phyloP scores from a whole-genome alignment of 169 alveolate species.

The Eimeria praecox region DNA sequence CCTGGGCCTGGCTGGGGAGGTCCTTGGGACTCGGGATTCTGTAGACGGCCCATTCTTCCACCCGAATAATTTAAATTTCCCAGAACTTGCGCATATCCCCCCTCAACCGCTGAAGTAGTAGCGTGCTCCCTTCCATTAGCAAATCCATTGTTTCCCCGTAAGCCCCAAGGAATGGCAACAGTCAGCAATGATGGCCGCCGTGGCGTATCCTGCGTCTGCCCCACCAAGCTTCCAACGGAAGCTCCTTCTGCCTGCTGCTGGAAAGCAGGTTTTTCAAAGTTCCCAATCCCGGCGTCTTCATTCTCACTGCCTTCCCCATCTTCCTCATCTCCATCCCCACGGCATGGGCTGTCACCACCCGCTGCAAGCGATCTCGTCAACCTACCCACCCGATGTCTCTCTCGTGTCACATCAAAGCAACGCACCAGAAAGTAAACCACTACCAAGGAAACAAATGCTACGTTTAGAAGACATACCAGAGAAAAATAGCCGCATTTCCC shows the following conservation, averaged over 20 bases:
- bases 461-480: not conserved
- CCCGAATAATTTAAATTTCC: not conserved
- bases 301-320: not conserved
- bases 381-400: not conserved
- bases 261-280: too few species aligned
- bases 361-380: not conserved
- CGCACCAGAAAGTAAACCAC: not conserved
- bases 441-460: not conserved
- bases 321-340: not conserved
- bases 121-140: not conserved
- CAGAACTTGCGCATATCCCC: not conserved
- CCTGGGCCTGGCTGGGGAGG: not conserved
- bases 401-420: not conserved
- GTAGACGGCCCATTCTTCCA: not conserved
- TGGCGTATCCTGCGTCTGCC: not conserved
- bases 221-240: too few species aligned
- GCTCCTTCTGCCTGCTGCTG: not conserved
- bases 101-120: not conserved
- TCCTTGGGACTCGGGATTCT: not conserved
- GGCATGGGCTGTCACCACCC: not conserved
- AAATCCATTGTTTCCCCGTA: not conserved
- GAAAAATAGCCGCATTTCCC: not conserved
- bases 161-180: not conserved
- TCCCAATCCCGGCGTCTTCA: not conserved
- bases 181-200: too few species aligned